Base-by-base conservation (phyloP, 2,329 filamentous ascomycete species). In the Fusarium napiforme region DNA sequence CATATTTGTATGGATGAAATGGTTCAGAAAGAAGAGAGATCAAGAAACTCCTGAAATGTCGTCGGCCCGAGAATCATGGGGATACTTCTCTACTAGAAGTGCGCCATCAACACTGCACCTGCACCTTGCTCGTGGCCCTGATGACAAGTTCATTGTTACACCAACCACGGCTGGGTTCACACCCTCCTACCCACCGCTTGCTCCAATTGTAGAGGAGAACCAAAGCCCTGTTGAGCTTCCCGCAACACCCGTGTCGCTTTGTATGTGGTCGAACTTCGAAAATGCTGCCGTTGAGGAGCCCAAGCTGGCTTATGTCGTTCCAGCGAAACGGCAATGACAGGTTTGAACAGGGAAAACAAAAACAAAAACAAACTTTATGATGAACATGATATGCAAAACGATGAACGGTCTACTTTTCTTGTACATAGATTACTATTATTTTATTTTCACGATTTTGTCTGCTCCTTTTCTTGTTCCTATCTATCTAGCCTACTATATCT, bases 211-310 rank as follows among this genome's bases (percentile, higher is more conserved):
- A 19, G 47, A 57, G 23, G 60, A 67, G 21, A 46, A 66, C 8
- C 59, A 67, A 36, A 70, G 71, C 26, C 77, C 75, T 18, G 71
- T 77, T 21, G 77, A 78, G 57, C 74, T 78, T 28, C 77, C 77
- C 5, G 77, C 77, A 18, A 78, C 77, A 14, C 77, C 77, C 15
- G 77, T 78, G 11, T 78, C 77, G 21, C 69, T 77, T 37, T 78
- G 74, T n/a, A 78, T 77, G 73, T 78, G 77, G 77, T 71, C 67
- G 47, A 65, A 73, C 19, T 59, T 78, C 12, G 77, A 78, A 60
- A 62, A 77, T 28, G 77, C 77, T 52, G 71, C 68, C 14, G 75
- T 78, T 46, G 74, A 76, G 40, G 77, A 78, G 40, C 77, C 77
- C 47, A 77, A 64, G 64, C 37, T 78, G 58, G 77, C 77, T 37